phyloP scores from a whole-genome alignment of 129 eudicot species.

The Erigeron canadensis region DNA sequence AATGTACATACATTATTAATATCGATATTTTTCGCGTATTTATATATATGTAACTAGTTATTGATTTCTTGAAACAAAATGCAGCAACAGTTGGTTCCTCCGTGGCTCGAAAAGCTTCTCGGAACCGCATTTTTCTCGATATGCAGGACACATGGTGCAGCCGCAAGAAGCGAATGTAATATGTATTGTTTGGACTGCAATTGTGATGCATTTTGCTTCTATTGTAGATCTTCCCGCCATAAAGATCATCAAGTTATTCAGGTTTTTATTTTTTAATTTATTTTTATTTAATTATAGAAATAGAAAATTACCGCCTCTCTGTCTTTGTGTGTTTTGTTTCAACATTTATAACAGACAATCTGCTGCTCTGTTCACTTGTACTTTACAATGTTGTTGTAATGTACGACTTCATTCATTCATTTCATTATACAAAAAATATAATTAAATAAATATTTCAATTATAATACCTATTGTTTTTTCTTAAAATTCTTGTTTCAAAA shows the following conservation, averaged over 20 bases:
- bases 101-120: slow-evolving; percentile 82
- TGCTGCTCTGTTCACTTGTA: slow-evolving; percentile 18
- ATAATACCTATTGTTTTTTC: slow-evolving; percentile 4
- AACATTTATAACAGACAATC: slow-evolving; percentile 15
- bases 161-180: slow-evolving; percentile 90
- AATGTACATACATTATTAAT: background rate
- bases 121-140: slow-evolving; percentile 60
- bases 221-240: slow-evolving; percentile 86
- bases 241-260: slow-evolving; percentile 96
- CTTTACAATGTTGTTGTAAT: slow-evolving; percentile 12
- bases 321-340: no score
- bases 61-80: slow-evolving; percentile 1
- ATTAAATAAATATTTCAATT: background rate
- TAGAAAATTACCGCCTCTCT: background rate
- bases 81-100: slow-evolving; percentile 64
- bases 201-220: slow-evolving; percentile 74
- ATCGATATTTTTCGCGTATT: background rate
- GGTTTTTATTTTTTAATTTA: slow-evolving; percentile 25
- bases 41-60: background rate
- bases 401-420: slow-evolving; percentile 21
- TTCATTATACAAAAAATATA: background rate
- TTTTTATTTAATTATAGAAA: background rate
- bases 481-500: background rate
- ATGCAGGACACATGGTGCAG: slow-evolving; percentile 76
- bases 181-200: slow-evolving; percentile 93